Percentiles rank a stretch among this genome's conserved stretches.
These are phyloP conservation scores for Ceratocystis alfenasii DNA, from an alignment of 2,329 filamentous ascomycete genomes.

Conservation along the genomic window DNA sequence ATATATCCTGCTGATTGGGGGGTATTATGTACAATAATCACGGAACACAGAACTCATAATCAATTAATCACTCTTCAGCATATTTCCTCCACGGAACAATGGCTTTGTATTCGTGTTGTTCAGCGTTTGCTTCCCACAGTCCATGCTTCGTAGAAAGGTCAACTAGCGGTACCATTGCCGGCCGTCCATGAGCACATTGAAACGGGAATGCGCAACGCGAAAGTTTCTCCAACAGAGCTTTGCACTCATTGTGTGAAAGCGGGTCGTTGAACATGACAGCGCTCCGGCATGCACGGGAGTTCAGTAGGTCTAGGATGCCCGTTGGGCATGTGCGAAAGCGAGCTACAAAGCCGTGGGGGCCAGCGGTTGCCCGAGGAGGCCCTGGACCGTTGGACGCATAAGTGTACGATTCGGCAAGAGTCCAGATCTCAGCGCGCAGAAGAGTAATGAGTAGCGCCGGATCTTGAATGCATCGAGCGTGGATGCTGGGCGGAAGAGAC, in stretches of 20 bases:
- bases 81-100: conserved; percentile 15
- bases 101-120: neutral
- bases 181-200: conserved; percentile 69
- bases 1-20: neutral
- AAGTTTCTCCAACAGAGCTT: conserved; percentile 44
- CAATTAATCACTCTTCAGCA: neutral
- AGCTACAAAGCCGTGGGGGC: conserved; percentile 42
- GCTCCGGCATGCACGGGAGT: conserved; percentile 65
- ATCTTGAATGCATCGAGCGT: conserved; percentile 62
- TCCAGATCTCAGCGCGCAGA: conserved; percentile 64
- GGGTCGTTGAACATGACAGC: conserved; percentile 80
- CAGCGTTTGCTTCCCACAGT: conserved; percentile 5
- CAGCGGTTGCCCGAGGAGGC: neutral
- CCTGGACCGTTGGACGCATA: neutral
- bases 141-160: conserved; percentile 32
- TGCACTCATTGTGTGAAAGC: conserved; percentile 47
- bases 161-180: conserved; percentile 52
- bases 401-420: conserved; percentile 38
- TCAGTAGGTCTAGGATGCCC: conserved; percentile 63
- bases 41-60: conserved; percentile 5
- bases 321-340: conserved; percentile 58
- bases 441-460: conserved; percentile 61
- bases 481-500: conserved; percentile 57
- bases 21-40: conserved; percentile 2
- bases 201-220: conserved; percentile 60